Base-by-base conservation (phyloP, 495 filamentous ascomycete species). In the Trichoderma virens region DNA sequence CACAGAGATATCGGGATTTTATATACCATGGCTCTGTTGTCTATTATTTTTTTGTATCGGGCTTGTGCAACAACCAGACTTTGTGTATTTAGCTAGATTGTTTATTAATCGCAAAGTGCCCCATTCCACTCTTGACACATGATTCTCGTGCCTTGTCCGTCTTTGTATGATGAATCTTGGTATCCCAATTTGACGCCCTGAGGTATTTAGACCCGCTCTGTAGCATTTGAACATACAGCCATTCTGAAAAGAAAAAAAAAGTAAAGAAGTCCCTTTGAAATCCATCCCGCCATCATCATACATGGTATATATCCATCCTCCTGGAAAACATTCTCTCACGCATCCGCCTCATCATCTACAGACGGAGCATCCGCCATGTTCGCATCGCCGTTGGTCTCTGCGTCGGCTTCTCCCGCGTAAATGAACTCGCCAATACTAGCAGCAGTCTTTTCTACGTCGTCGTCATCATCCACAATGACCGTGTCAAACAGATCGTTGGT, bases 381-480 rank as follows among this genome's bases (percentile, higher is more conserved):
- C 13, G 27, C 51, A 16, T 56, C 51, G 51, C 51, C 51, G n/a
- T 61, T 61, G 7, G n/a, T 25, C 31, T 13, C 7, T 0, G 16
- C 25, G 16, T 27, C 59, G 5, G 6, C 31, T 30, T 34, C 18
- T 9, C 31, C 62, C 38, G 39, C 65, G 62, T 67, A 70, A 5
- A 70, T 66, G 38, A 64, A 70, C 13, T 63, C 60, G 11, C 61
- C 68, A 7, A 70, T n/a, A 16, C 35, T 41, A 32, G 64, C 64
- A 27, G 70, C 92, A 1, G 89, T 86, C 64, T 75, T 83, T 43
- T 91, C 86, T 60, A 91, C 69, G 64, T 90, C 84, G 25, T 56
- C 25, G 69, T 89, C 86, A 67, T 92, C 86, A 67, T 92, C 92
- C 28, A 88, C 82, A 60, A 93, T 76, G 31, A 86, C 79, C 75